Evolutionary conservation across 768 basidiomycete species (phyloP), one percentile per base, ranked within the genome.

Genomic region (Panellus pusillus): DNA sequence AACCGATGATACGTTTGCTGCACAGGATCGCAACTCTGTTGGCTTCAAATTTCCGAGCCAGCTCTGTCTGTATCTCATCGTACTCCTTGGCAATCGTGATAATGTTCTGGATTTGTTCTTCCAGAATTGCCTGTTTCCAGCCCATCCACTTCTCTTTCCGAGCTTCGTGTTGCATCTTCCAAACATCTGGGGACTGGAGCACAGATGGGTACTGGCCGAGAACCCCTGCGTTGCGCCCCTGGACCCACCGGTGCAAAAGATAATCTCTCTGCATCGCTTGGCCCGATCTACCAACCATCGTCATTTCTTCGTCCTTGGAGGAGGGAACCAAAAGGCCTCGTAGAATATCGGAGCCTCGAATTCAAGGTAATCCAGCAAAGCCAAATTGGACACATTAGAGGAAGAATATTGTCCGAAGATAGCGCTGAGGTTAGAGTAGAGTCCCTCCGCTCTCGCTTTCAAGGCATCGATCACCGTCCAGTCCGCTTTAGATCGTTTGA

Each of bases 1-100:
- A 86, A 0, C 78, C 86, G 11, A 87, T 82, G 47, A 87, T 77
- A 3, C 80, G 67, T 63, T 82, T 85, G 37, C 50, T 66, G 46
- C 63, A 65, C 24, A 86, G 62, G 8, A 78, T 55, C 1, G 61
- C 65, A 0, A 63, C 70, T 6, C 66, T 68, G 51, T 74, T 72
- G 4, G 60, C 58, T 46, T 4, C 38, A 28, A 68, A 78, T 52
- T 67, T 73, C 41, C 68, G 70, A 1, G 63, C 58, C 4, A 84
- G 44, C 8, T 71, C 54, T 0, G 64, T 68, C 19, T 74, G 72
- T n/a, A 54, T 58, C 9, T 62, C 58, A 47, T 84, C 79, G 56
- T 79, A 85, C 19, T 61, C 50, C 18, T 63, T 60, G 1, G 69
- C 71, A 1, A 60, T 68, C 1, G 56, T 61, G 58, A 68, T 72